Evolutionary conservation across 1,284 basidiomycete species (phyloP), one percentile per base, ranked within the genome.

Genomic region (Ceratobasidium sp.): DNA sequence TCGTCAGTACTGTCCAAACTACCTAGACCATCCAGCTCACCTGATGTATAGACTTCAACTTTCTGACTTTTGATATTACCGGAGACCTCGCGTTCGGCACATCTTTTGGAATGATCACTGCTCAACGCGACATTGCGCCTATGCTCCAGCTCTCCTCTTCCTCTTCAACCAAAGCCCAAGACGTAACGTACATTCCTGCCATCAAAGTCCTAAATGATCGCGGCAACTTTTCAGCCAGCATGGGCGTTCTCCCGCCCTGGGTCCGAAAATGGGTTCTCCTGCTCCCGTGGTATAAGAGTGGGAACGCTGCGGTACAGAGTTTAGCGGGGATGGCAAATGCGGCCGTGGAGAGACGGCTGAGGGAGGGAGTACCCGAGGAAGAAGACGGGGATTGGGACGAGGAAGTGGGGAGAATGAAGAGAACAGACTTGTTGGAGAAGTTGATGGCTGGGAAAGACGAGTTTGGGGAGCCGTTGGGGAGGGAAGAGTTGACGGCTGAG

Each of bases 1-100:
- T 39, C 93, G 91, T 89, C 80, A 74, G 88, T 82, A 29, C 14
- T n/a, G 5, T 43, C 31, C 13, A 7, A 29, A 7, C 9, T n/a
- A 29, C 2, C 19, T 59, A 29, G 34, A 31, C 64, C 9, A 34
- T 14, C n/a, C 16, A 11, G 31, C 13, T 24, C 16, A 14, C 34
- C 19, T 11, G 16, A 24, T 22, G 31, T 14, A 61, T 74, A 82
- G 84, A 86, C 88, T 87, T 87, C 81, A 92, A 91, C 82, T 92
- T 91, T 80, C 90, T 96, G 58, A 93, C 93, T 0, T 97, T 97
- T 80, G 94, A 96, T 82, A 92, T 94, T 78, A 92, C 96, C 68
- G 88, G 92, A 74, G 91, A 93, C 80, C 86, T 94, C 29, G 92
- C 93, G 0, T 96, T 96, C 78, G 94, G 94, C 9, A 87, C 88